A percentile compares a stretch with the other conserved stretches of the same genome.
These are phyloP conservation scores for Przewalskia tangutica DNA, from an alignment of 257 asterid genomes.

Conservation along the genomic window DNA sequence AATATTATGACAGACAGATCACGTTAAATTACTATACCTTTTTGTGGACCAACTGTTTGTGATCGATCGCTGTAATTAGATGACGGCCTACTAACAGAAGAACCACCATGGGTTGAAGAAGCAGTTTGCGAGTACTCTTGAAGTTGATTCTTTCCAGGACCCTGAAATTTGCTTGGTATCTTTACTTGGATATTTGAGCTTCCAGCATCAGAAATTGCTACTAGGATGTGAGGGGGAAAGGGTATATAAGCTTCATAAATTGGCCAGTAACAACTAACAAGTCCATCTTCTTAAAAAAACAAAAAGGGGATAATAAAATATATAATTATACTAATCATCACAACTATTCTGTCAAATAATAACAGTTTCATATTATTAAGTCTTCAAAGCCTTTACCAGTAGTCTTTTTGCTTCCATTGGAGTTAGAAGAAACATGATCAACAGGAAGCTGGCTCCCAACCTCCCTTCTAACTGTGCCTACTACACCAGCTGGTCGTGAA, in stretches of 20 bases:
- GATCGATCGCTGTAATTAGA: constrained; percentile 59
- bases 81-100: constrained; percentile 60
- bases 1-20: neutral
- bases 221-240: neutral
- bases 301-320: neutral
- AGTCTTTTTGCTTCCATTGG: constrained; percentile 27
- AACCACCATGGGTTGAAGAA: constrained; percentile 32
- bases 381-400: constrained; percentile 27
- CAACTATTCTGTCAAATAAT: neutral
- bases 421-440: constrained; percentile 24
- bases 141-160: constrained; percentile 45
- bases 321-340: neutral
- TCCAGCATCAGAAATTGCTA: constrained; percentile 38
- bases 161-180: constrained; percentile 33
- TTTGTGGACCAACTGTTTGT: constrained; percentile 52
- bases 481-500: constrained; percentile 23
- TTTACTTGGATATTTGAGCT: constrained; percentile 29
- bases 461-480: constrained; percentile 26
- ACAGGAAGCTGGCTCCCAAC: constrained; percentile 23
- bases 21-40: constrained; percentile 31
- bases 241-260: constrained; percentile 1
- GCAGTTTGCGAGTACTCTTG: constrained; percentile 33
- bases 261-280: neutral
- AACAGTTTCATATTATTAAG: constrained; percentile 5
- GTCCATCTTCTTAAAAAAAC: neutral